Percentiles rank a stretch among this genome's conserved stretches.
These are phyloP conservation scores for Sporisorium sorghi DNA, from an alignment of 1,284 basidiomycete genomes.

Conservation along the genomic window DNA sequence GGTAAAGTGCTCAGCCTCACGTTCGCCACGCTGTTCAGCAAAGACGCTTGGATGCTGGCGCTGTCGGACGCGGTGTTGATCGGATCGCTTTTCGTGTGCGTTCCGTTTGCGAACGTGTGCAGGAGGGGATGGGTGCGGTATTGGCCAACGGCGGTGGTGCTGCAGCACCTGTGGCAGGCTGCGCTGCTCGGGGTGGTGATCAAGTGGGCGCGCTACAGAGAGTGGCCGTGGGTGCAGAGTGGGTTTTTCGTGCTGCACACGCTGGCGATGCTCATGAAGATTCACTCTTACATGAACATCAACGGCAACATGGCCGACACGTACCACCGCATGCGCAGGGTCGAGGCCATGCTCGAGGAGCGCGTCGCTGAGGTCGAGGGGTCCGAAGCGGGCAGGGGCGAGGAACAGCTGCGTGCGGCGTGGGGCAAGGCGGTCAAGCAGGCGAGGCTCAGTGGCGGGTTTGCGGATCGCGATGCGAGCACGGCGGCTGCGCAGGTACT, in stretches of 20 bases:
- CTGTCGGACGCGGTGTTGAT: conserved; percentile 86
- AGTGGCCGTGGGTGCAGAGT: conserved; percentile 98
- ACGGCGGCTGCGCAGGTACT: conserved; percentile 8
- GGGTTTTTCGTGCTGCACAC: conserved; percentile 94
- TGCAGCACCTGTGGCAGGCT: conserved; percentile 62
- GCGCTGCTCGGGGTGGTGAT: conserved; percentile 57
- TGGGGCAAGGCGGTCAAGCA: conserved; percentile 38
- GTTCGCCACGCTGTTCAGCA: conserved; percentile 88
- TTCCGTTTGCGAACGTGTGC: conserved; percentile 76
- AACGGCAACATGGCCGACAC: conserved; percentile 82
- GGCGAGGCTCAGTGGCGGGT: conserved; percentile 25
- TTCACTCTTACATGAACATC: conserved; percentile 91
- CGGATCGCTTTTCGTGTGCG: conserved; percentile 78
- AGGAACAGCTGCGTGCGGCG: conserved; percentile 37
- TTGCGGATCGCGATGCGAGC: conserved; percentile 8
- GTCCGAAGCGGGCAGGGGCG: conserved; percentile 28
- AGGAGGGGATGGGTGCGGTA: conserved; percentile 73
- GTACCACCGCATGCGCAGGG: conserved; percentile 43
- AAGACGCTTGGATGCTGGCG: conserved; percentile 84
- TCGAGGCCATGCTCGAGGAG: conserved; percentile 60
- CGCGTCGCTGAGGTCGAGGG: conserved; percentile 55
- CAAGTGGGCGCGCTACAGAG: conserved; percentile 66
- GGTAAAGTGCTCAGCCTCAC: conserved; percentile 81
- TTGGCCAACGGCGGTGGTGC: conserved; percentile 38
- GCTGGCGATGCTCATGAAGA: conserved; percentile 91